A percentile compares a stretch with the other conserved stretches of the same genome.
These are phyloP conservation scores for Lepiota subincarnata DNA, from an alignment of 768 basidiomycete genomes.

Conservation along the genomic window DNA sequence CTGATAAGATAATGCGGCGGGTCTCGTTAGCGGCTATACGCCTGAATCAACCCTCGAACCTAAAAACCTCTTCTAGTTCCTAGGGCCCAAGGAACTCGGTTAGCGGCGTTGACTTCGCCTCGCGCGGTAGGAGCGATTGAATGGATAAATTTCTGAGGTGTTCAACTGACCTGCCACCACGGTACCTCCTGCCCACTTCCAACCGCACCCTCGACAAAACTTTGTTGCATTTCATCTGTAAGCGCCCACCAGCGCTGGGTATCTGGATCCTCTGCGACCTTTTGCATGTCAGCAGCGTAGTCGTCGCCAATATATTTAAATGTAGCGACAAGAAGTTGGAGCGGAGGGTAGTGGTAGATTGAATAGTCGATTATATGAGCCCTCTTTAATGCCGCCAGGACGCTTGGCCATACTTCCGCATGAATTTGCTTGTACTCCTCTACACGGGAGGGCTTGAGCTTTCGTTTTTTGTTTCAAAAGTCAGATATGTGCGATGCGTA, in stretches of 20 bases:
- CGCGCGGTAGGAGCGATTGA: too few species aligned
- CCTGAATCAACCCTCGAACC: too few species aligned
- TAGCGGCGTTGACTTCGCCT: too few species aligned
- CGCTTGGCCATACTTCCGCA: constrained; percentile 61
- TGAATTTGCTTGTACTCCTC: constrained; percentile 59
- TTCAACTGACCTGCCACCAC: constrained; percentile 59
- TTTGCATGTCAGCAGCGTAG: constrained; percentile 63
- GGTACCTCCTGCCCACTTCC: constrained; percentile 66
- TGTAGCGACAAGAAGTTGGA: constrained; percentile 68
- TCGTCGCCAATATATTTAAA: constrained; percentile 72
- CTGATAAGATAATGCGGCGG: too few species aligned
- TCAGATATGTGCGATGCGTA: not conserved
- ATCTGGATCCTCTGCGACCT: constrained; percentile 57
- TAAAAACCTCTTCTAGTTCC: too few species aligned
- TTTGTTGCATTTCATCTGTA: constrained; percentile 77
- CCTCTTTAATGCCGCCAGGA: constrained; percentile 56
- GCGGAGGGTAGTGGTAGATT: constrained; percentile 62
- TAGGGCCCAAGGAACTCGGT: too few species aligned
- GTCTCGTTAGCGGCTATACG: too few species aligned
- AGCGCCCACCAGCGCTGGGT: constrained; percentile 77
- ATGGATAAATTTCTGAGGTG: not conserved
- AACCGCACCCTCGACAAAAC: constrained; percentile 61
- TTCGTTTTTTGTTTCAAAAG: not conserved
- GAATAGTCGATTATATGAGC: constrained; percentile 74
- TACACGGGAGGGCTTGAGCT: constrained; percentile 52